Percentiles rank a stretch among this genome's conserved stretches.
Conservation (phyloP, 2,329 filamentous ascomycete species). For the Biscogniauxia marginata region DNA sequence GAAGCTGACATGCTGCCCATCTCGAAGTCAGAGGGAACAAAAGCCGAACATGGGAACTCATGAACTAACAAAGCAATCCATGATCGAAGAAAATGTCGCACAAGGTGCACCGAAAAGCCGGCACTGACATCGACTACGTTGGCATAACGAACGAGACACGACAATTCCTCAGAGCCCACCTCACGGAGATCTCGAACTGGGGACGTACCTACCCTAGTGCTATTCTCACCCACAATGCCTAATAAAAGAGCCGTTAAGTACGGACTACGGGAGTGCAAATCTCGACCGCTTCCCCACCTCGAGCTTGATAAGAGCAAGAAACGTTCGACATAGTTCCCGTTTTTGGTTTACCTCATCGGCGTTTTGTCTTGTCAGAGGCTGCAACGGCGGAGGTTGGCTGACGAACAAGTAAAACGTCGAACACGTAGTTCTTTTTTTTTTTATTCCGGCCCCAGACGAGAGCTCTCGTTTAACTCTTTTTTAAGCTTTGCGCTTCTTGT, state of each 20-base stretch:
- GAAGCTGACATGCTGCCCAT: too few species aligned
- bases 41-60: not conserved
- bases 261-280: not conserved
- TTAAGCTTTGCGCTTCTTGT: constrained; percentile 2
- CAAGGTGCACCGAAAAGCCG: not conserved
- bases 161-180: not conserved
- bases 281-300: not conserved
- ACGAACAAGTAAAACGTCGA: constrained; percentile 27
- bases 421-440: constrained; percentile 13
- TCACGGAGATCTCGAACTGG: not conserved
- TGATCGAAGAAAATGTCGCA: too few species aligned
- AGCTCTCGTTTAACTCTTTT: constrained; percentile 1
- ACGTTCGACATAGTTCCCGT: not conserved
- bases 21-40: not conserved
- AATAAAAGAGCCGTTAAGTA: not conserved
- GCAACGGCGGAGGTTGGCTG: constrained; percentile 28
- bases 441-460: too few species aligned
- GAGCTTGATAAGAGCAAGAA: not conserved
- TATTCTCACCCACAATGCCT: not conserved
- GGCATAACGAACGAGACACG: not conserved
- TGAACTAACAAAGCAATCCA: too few species aligned
- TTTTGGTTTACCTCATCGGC: constrained; percentile 22
- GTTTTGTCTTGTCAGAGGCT: constrained; percentile 31
- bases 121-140: not conserved
- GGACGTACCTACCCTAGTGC: not conserved